Evolutionary conservation across 192 early-diverging fungal species (phyloP).

Genomic region (Backusella parvicylindrica): DNA sequence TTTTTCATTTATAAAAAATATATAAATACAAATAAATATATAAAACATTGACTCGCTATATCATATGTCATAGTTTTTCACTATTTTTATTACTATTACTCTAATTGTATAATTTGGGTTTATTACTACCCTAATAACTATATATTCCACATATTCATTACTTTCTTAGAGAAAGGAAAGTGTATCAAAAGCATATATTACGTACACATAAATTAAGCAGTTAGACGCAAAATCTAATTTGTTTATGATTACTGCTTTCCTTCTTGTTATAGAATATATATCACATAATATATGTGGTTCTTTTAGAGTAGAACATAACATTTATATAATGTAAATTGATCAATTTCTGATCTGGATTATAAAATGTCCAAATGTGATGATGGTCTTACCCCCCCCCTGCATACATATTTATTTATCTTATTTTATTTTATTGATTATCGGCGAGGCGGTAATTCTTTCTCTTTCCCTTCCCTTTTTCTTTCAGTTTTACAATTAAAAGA

Average conservation of each 20-base stretch:
- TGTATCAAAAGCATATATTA: not conserved
- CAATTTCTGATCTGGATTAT: not conserved
- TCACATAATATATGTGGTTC: not conserved
- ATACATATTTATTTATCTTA: not conserved
- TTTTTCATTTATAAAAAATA: not conserved
- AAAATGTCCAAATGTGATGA: not conserved
- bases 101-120: not conserved
- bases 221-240: not conserved
- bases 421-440: not conserved
- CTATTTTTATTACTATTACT: not conserved
- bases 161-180: not conserved
- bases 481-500: no score
- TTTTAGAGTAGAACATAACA: not conserved
- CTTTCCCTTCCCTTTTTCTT: no score
- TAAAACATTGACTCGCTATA: not conserved
- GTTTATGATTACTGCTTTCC: not conserved
- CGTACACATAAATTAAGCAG: not conserved
- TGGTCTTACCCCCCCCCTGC: not conserved
- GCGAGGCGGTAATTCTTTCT: no score
- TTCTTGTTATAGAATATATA: not conserved
- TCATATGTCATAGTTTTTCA: not conserved
- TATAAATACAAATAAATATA: not conserved
- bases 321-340: not conserved
- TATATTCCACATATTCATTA: no score
- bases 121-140: no score